Evolutionary conservation across 2,329 filamentous ascomycete genomes (phyloP).

Genomic region (Triangularia setosa): DNA sequence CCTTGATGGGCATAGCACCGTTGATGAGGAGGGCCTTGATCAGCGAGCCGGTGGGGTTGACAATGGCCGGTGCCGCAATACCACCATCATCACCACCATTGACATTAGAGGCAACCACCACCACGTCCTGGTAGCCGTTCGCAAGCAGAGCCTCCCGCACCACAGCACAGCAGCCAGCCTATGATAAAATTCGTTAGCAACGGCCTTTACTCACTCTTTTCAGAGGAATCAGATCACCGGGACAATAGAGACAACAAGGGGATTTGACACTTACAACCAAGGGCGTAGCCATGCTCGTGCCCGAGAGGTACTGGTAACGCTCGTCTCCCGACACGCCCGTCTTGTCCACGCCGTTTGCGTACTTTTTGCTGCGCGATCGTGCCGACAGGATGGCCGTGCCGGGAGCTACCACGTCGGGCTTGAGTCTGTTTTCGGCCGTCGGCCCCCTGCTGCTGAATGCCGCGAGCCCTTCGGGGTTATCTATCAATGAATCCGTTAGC

Average conservation of each 20-base stretch:
- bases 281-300: constrained; percentile 10
- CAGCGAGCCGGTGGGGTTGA: background rate
- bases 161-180: constrained; percentile 6
- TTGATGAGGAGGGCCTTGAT: constrained; percentile 13
- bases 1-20: constrained; percentile 1
- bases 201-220: too few species aligned
- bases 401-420: constrained; percentile 11
- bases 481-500: too few species aligned
- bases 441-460: constrained; percentile 4
- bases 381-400: constrained; percentile 3
- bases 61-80: too few species aligned
- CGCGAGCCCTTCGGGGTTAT: constrained; percentile 4
- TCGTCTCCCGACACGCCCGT: constrained; percentile 1
- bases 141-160: constrained; percentile 7
- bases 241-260: too few species aligned
- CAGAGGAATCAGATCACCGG: too few species aligned
- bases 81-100: too few species aligned
- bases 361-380: too few species aligned
- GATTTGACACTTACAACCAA: too few species aligned
- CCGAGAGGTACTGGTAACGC: background rate
- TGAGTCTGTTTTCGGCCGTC: constrained; percentile 6
- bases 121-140: background rate
- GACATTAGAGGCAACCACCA: background rate
- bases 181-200: too few species aligned
- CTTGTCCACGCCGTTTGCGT: too few species aligned